These are phyloP conservation scores for Pouteria campechiana DNA, from an alignment of 179 eudicot species.

Conservation along the genomic window DNA sequence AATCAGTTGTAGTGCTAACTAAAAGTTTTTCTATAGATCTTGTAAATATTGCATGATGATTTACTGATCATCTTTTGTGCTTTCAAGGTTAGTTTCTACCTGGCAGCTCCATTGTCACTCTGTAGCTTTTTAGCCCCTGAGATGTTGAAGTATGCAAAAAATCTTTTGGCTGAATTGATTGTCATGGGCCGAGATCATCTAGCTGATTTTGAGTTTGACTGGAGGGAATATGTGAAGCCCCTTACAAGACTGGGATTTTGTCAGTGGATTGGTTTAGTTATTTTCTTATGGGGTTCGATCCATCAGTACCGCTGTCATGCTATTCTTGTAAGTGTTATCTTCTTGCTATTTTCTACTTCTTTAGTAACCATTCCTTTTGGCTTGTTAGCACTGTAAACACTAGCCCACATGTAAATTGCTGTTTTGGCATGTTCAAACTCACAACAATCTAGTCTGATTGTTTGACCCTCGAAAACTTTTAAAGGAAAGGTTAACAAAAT, in stretches of 20 bases:
- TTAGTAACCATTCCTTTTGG: not conserved
- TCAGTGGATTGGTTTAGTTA: conserved; percentile 62
- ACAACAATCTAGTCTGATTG: too few species aligned
- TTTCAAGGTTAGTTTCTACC: conserved; percentile 55
- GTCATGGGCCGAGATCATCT: conserved; percentile 51
- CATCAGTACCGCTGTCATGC: conserved; percentile 80
- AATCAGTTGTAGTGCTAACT: too few species aligned
- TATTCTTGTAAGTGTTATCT: conserved; percentile 57
- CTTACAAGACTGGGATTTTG: conserved; percentile 50
- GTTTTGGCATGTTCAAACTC: not conserved
- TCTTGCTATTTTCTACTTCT: not conserved
- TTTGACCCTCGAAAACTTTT: too few species aligned
- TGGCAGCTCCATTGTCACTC: conserved; percentile 79
- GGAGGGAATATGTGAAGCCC: conserved; percentile 38
- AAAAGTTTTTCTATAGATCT: too few species aligned
- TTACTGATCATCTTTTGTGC: conserved; percentile 13
- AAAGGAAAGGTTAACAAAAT: too few species aligned
- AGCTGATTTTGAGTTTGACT: conserved; percentile 30
- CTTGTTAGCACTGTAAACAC: not conserved
- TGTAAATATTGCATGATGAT: not conserved
- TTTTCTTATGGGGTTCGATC: conserved; percentile 79
- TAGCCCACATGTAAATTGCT: not conserved
- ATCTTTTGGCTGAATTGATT: conserved; percentile 36
- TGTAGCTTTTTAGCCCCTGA: conserved; percentile 58
- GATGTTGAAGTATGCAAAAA: conserved; percentile 20